Evolutionary conservation across 2,329 filamentous ascomycete species (phyloP), one percentile per base, ranked within the genome.

Genomic region (Fusarium sacchari): DNA sequence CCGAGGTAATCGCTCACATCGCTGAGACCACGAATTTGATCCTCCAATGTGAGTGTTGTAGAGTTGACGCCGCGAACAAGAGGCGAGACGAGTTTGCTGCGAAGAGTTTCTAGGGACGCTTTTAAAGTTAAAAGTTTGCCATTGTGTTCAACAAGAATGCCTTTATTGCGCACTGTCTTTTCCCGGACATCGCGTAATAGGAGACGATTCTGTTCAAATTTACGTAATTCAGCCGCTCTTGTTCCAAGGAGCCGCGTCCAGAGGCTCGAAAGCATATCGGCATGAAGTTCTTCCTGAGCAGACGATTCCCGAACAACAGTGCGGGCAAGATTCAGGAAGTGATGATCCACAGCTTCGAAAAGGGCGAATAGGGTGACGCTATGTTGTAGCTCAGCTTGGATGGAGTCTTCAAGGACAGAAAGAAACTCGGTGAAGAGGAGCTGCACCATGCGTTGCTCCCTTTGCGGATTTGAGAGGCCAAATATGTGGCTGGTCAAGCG

Each of bases 281-380:
- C 91, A 80, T 97, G 93, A 36, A 91, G 86, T 46, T 92, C 91
- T 72, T 97, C 94, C 80, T 98, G 94, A 11, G 89, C 89, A 71
- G 93, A 92, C 26, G 92, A 90, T 83, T 98, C 95, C 77, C 94
- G 93, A 62, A 94, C 92, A 15, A 97, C 95, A 10, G 91, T 93
- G 69, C 95, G 92, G 72, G 94, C 94, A 2, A 98, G 88, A 80
- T 96, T 97, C 70, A 95, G 88, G 82, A 98, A 97, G 81, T 97
- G 94, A 60, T 91, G 89, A 83, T 98, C 96, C 76, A 98, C 95
- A 67, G 91, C 90, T 81, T 97, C 95, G 81, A 98, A 98, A n/a
- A 97, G 90, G 7, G 90, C 90, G 81, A 97, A 97, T 20, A 98
- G 89, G 3, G 91, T 89, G 4, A 95, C 89, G 44, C 92, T 93